Evolutionary conservation across 2,329 filamentous ascomycete genomes (phyloP), one percentile per base, ranked within the genome.

Genomic region (Epichloe elymi): DNA sequence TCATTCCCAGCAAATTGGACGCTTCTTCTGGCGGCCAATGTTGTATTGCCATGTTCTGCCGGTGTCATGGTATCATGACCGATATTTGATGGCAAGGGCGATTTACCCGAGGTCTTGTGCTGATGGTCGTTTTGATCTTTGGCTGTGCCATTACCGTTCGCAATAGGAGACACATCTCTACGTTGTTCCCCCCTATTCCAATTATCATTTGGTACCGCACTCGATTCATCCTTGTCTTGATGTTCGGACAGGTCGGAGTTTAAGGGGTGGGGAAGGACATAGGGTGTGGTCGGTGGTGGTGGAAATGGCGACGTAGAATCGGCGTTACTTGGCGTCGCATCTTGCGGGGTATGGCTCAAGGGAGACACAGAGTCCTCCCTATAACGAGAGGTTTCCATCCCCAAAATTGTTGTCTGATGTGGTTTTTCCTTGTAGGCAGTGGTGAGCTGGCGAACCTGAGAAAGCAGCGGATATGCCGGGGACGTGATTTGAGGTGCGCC

Each of bases 1-100:
- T 80, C 74, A 14, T 75, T 70, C 33, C 79, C 75, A 2, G 78
- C 80, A 62, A 94, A 93, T 58, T 93, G 87, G 3, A 94, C 86
- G 62, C 84, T 91, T 51, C 79, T 77, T 40, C 63, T 61, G 8
- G 57, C 60, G 7, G 44, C 15, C 8, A 47, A 38, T 5, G 51
- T 39, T 3, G 46, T 43, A 39, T 50, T 20, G 7, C 52, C 51
- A 5, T 41, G 50, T 20, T 47, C 51, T 14, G 12, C 14, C 10
- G 43, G 15, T 14, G 42, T 11, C 7, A 5, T n/a, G 26, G n/a
- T 30, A 26, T 38, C 35, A 15, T 35, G 36, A 19, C 38, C 50
- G 7, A 30, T 19, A 14, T 44, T 37, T 3, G 26, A 39, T 17
- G 45, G 23, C 41, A 20, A 12, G 20, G 45, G 23, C 46, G n/a